These are phyloP conservation scores for Jimgerdemannia lactiflua DNA, from an alignment of 192 early-diverging fungal genomes.

Conservation along the genomic window DNA sequence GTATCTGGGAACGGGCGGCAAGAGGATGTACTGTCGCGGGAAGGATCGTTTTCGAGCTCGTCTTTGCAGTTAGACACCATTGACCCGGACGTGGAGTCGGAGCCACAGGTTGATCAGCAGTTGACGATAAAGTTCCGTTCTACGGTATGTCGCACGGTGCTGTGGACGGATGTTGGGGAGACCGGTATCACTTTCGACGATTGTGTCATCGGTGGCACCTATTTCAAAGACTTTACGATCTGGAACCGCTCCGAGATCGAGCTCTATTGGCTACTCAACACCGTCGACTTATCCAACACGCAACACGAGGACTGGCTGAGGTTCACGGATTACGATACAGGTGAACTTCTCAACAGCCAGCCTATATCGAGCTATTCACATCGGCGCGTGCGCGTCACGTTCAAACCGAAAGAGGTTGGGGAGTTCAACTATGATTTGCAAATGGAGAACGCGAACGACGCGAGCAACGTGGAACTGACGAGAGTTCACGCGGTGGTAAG, in stretches of 20 bases:
- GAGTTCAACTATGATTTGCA: constrained; percentile 90
- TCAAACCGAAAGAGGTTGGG: constrained; percentile 83
- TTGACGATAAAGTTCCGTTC: constrained; percentile 77
- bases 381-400: constrained; percentile 75
- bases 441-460: constrained; percentile 89
- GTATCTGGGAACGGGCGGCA: not conserved
- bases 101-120: constrained; percentile 46
- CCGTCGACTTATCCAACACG: constrained; percentile 59
- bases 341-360: constrained; percentile 33
- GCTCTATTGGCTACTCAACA: constrained; percentile 83
- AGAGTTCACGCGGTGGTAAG: constrained; percentile 81
- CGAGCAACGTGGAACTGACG: constrained; percentile 74
- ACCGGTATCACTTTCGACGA: constrained; percentile 94
- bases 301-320: constrained; percentile 59
- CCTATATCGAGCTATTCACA: constrained; percentile 71
- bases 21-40: not conserved
- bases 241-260: constrained; percentile 90
- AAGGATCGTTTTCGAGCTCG: not conserved
- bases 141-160: constrained; percentile 82
- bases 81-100: not conserved
- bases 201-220: constrained; percentile 85
- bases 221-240: constrained; percentile 89
- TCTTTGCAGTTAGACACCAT: not conserved
- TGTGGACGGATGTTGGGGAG: constrained; percentile 91
- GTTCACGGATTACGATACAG: constrained; percentile 77